These are phyloP conservation scores for Crepidotus sp. DNA, from an alignment of 1,284 basidiomycete species.

Conservation along the genomic window DNA sequence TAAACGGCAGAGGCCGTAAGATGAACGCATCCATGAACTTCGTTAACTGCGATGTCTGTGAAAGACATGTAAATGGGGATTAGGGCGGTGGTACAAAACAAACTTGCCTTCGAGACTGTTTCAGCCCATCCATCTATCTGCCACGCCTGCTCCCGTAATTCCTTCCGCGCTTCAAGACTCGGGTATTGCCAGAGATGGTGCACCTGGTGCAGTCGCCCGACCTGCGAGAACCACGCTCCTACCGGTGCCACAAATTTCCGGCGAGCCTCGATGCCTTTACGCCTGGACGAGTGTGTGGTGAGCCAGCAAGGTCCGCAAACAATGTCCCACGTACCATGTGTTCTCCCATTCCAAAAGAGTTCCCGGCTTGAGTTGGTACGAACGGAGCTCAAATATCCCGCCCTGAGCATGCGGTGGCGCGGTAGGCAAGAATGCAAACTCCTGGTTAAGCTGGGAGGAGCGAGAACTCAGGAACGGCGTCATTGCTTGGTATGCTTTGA, in stretches of 20 bases:
- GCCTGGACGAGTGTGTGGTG: slow-evolving; percentile 37
- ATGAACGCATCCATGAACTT: slow-evolving; percentile 75
- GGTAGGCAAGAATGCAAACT: slow-evolving; percentile 91
- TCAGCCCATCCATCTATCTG: slow-evolving; percentile 88
- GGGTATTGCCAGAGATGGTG: slow-evolving; percentile 94
- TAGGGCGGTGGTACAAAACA: slow-evolving; percentile 1
- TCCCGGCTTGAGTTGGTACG: slow-evolving; percentile 79
- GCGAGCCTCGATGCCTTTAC: slow-evolving; percentile 81
- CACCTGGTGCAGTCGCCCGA: slow-evolving; percentile 83
- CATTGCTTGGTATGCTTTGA: slow-evolving; percentile 55
- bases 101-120: slow-evolving; percentile 78
- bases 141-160: slow-evolving; percentile 84
- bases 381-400: slow-evolving; percentile 86
- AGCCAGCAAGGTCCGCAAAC: background rate
- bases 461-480: slow-evolving; percentile 66
- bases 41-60: slow-evolving; percentile 69
- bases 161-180: slow-evolving; percentile 73
- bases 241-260: slow-evolving; percentile 77
- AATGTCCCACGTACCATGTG: slow-evolving; percentile 54
- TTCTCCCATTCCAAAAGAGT: slow-evolving; percentile 89
- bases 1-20: slow-evolving; percentile 66
- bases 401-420: slow-evolving; percentile 78
- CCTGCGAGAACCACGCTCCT: slow-evolving; percentile 80
- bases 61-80: slow-evolving; percentile 16
- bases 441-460: slow-evolving; percentile 75